Evolutionary conservation across 2,329 filamentous ascomycete genomes (phyloP).

Genomic region (Dendrostoma leiphaemia): DNA sequence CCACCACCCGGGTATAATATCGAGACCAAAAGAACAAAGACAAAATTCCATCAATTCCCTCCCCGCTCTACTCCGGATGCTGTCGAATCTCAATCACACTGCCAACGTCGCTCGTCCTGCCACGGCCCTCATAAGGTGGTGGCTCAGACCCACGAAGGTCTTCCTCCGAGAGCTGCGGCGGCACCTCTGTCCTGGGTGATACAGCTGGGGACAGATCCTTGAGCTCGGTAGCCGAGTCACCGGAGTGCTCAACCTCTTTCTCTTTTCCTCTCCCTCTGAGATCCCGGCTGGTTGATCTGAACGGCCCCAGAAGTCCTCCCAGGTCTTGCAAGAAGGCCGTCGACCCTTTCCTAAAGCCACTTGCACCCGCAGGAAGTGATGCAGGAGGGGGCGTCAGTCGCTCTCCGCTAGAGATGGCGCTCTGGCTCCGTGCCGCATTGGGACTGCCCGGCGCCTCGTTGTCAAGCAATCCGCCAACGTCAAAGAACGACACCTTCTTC

Average conservation of each 20-base stretch:
- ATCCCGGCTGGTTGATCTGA: constrained; percentile 20
- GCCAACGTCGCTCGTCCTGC: constrained; percentile 19
- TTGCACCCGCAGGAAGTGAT: constrained; percentile 41
- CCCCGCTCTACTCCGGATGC: not conserved
- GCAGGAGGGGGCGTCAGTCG: constrained; percentile 38
- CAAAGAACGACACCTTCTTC: constrained; percentile 74
- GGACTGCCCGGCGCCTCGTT: constrained; percentile 30
- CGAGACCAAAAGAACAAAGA: not conserved
- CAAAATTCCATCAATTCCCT: not conserved
- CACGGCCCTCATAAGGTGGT: constrained; percentile 13
- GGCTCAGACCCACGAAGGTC: not conserved
- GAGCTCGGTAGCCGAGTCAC: constrained; percentile 38
- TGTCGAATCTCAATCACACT: constrained; percentile 13
- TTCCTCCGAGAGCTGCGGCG: not conserved
- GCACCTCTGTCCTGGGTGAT: constrained; percentile 8
- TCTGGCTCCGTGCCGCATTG: constrained; percentile 34
- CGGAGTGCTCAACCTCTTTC: not conserved
- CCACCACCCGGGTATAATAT: not conserved
- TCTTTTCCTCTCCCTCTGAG: not conserved
- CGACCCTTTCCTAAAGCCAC: constrained; percentile 52
- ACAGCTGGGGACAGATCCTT: constrained; percentile 24
- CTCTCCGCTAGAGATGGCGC: constrained; percentile 38
- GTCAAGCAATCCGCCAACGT: constrained; percentile 73
- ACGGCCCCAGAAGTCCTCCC: constrained; percentile 50
- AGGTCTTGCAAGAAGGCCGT: constrained; percentile 58